Conservation (phyloP, 257 asterid genomes). For the Leonotis leonurus region DNA sequence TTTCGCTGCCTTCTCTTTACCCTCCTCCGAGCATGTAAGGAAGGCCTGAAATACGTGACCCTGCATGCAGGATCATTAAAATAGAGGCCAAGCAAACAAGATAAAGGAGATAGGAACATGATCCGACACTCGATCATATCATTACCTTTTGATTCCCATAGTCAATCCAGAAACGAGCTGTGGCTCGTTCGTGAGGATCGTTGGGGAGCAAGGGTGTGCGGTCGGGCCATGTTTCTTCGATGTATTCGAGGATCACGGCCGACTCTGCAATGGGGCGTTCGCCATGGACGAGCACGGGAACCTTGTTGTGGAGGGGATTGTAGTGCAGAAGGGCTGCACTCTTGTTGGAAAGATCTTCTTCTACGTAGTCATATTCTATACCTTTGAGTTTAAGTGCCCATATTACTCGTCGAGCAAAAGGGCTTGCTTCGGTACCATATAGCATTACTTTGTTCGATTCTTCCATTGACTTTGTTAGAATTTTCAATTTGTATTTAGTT, state of each 20-base stretch:
- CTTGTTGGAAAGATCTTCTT: constrained; percentile 32
- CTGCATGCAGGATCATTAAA: too few relatives aligned
- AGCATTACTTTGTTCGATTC: too few relatives aligned
- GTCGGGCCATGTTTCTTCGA: constrained; percentile 35
- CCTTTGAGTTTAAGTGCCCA: constrained; percentile 38
- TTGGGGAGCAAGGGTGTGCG: constrained; percentile 22
- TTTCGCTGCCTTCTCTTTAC: constrained; percentile 12
- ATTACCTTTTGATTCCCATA: constrained; percentile 27
- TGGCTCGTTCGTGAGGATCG: constrained; percentile 31
- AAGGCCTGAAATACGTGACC: constrained; percentile 7
- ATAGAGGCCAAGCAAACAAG: too few relatives aligned
- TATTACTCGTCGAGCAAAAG: constrained; percentile 23
- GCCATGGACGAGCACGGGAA: constrained; percentile 34
- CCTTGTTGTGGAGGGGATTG: constrained; percentile 32
- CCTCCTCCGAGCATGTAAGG: constrained; percentile 21
- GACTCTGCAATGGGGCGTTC: constrained; percentile 28
- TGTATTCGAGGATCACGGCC: constrained; percentile 27
- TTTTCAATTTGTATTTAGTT: too few relatives aligned
- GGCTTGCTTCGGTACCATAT: constrained; percentile 36
- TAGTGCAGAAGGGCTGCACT: constrained; percentile 26
- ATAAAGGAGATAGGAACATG: too few relatives aligned
- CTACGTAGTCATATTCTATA: constrained; percentile 20
- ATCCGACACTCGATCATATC: too few relatives aligned
- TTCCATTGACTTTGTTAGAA: too few relatives aligned
- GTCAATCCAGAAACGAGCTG: constrained; percentile 33